phyloP scores from a whole-genome alignment of 2,329 filamentous ascomycete species.

The Arthrobotrys pseudoclavata region DNA sequence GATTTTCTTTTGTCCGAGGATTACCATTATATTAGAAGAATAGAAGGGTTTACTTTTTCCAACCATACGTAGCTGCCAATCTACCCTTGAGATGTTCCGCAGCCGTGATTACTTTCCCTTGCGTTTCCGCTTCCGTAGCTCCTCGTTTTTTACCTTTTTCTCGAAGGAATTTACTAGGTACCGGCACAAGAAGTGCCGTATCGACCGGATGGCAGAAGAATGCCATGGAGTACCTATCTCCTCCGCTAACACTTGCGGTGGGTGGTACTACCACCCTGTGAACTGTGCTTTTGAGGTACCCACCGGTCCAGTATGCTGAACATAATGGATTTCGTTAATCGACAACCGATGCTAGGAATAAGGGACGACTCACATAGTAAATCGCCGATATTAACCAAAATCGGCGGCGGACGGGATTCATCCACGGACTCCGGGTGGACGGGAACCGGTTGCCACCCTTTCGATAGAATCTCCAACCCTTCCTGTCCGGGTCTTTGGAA shows the following conservation, averaged over 20 bases:
- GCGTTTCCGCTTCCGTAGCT: slow-evolving; percentile 65
- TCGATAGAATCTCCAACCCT: slow-evolving; percentile 81
- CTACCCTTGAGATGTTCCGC: slow-evolving; percentile 75
- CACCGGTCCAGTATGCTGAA: slow-evolving; percentile 86
- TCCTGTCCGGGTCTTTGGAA: slow-evolving; percentile 89
- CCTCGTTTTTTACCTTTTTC: slow-evolving; percentile 64
- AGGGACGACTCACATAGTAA: slow-evolving; percentile 71
- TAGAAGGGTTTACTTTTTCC: slow-evolving; percentile 54
- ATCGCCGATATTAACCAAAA: slow-evolving; percentile 79
- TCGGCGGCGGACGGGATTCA: slow-evolving; percentile 75
- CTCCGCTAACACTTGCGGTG: slow-evolving; percentile 66
- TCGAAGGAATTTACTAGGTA: slow-evolving; percentile 74
- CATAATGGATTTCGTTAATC: no score
- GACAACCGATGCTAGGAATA: no score
- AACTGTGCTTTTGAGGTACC: slow-evolving; percentile 86
- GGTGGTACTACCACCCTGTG: slow-evolving; percentile 84
- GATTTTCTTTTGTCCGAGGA: background rate
- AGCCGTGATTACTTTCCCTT: slow-evolving; percentile 73
- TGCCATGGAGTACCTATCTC: slow-evolving; percentile 75
- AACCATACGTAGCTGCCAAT: slow-evolving; percentile 72
- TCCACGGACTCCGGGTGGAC: slow-evolving; percentile 76
- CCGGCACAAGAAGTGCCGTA: slow-evolving; percentile 70
- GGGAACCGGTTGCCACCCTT: slow-evolving; percentile 75
- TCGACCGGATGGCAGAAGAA: slow-evolving; percentile 78
- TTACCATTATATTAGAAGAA: slow-evolving; percentile 4